These are phyloP conservation scores for Podaxis sp. DNA, from an alignment of 768 basidiomycete genomes.

Conservation along the genomic window DNA sequence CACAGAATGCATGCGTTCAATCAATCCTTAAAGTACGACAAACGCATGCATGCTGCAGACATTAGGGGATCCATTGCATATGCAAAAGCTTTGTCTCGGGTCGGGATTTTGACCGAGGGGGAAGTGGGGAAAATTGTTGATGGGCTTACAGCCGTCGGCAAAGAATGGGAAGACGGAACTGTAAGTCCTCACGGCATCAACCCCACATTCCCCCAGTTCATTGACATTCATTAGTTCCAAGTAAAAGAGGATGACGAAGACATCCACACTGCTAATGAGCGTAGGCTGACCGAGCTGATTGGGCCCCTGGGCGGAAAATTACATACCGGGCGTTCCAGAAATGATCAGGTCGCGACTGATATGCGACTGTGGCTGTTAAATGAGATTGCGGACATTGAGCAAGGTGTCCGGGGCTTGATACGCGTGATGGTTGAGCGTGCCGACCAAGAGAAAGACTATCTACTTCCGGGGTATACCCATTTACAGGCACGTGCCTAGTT, in stretches of 20 bases:
- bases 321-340: slow-evolving; percentile 95
- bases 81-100: slow-evolving; percentile 79
- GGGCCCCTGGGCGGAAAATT: slow-evolving; percentile 93
- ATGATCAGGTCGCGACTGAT: slow-evolving; percentile 98
- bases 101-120: slow-evolving; percentile 75
- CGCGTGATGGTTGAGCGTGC: slow-evolving; percentile 90
- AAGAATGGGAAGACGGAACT: slow-evolving; percentile 82
- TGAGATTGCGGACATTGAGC: slow-evolving; percentile 66
- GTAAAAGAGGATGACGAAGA: slow-evolving; percentile 91
- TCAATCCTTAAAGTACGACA: slow-evolving; percentile 92
- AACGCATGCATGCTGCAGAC: slow-evolving; percentile 91
- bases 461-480: slow-evolving; percentile 97
- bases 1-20: slow-evolving; percentile 96
- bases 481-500: slow-evolving; percentile 66
- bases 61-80: slow-evolving; percentile 95
- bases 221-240: slow-evolving; percentile 55
- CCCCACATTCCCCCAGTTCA: not conserved
- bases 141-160: slow-evolving; percentile 72
- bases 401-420: slow-evolving; percentile 73
- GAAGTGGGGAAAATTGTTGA: slow-evolving; percentile 74
- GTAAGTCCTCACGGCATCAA: slow-evolving; percentile 38
- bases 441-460: slow-evolving; percentile 86
- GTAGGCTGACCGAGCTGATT: slow-evolving; percentile 89
- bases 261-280: slow-evolving; percentile 98
- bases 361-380: slow-evolving; percentile 95